Percentiles rank a stretch among this genome's conserved stretches.
phyloP scores from a whole-genome alignment of 495 filamentous ascomycete species.

The Geoglossum glabrum region DNA sequence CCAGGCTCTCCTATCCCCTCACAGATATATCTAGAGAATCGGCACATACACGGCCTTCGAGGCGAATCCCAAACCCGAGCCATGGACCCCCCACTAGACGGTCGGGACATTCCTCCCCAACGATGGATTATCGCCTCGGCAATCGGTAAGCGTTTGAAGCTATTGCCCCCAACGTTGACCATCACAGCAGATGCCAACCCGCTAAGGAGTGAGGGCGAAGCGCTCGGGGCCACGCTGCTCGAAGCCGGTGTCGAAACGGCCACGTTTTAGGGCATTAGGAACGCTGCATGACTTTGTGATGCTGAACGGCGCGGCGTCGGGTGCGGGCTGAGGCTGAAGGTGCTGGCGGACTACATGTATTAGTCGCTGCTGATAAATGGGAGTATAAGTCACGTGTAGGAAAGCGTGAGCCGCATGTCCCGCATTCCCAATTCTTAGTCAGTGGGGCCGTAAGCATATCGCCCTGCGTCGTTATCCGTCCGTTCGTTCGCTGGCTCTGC shows the following conservation, averaged over 20 bases:
- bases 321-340: too few relatives aligned
- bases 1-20: conserved; percentile 13
- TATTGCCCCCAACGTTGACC: conserved; percentile 26
- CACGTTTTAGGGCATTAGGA: conserved; percentile 16
- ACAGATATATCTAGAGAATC: conserved; percentile 10
- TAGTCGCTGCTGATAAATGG: not conserved
- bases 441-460: not conserved
- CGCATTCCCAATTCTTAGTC: not conserved
- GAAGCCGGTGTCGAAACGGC: conserved; percentile 21
- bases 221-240: conserved; percentile 23
- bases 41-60: conserved; percentile 8
- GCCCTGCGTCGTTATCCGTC: too few relatives aligned
- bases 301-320: conserved; percentile 13
- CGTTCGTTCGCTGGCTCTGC: too few relatives aligned
- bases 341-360: not conserved
- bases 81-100: conserved; percentile 2
- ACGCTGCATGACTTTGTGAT: conserved; percentile 19
- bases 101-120: conserved; percentile 8
- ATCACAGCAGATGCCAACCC: conserved; percentile 26
- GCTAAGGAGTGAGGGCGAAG: conserved; percentile 25
- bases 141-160: conserved; percentile 9
- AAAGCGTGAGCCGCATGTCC: too few relatives aligned
- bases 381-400: not conserved
- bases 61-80: conserved; percentile 8
- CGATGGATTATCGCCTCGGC: conserved; percentile 7